A percentile compares a stretch with the other conserved stretches of the same genome.
Conservation (phyloP, 345 rosid genomes). For the Rhodamnia rubescens region DNA sequence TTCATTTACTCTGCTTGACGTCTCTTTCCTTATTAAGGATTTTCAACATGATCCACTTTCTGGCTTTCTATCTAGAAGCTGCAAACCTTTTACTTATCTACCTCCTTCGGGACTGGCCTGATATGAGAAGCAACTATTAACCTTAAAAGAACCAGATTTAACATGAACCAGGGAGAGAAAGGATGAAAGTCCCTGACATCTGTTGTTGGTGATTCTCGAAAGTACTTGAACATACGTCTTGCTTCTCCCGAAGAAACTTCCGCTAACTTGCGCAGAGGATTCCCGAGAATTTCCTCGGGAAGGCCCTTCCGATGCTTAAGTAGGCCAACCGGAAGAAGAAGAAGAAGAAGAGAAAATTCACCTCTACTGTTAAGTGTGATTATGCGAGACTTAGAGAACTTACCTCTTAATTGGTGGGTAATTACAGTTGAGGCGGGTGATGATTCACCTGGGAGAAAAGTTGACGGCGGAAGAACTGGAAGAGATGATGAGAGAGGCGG, state of each 20-base stretch:
- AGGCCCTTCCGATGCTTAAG: not conserved
- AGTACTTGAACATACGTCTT: not conserved
- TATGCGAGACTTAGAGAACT: not conserved
- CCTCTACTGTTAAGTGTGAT: too few species aligned
- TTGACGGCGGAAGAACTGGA: conserved; percentile 40
- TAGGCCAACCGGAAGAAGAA: not conserved
- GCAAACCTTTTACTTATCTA: not conserved
- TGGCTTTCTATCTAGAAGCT: not conserved
- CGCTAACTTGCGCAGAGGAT: not conserved
- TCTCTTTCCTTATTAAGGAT: not conserved
- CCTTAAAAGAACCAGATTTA: not conserved
- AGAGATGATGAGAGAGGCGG: conserved; percentile 44
- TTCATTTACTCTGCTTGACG: not conserved
- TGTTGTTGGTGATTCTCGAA: not conserved
- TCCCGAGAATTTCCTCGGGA: not conserved
- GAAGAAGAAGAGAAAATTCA: too few species aligned
- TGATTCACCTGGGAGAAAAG: conserved; percentile 46
- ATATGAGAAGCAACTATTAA: not conserved
- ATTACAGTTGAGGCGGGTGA: conserved; percentile 41
- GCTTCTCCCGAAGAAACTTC: not conserved
- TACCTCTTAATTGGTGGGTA: not conserved
- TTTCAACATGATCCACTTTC: not conserved
- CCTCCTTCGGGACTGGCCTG: not conserved
- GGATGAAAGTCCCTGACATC: not conserved
- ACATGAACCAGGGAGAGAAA: not conserved